Evolutionary conservation across 1,284 basidiomycete species (phyloP), one percentile per base, ranked within the genome.

Genomic region (Ganoderma resinaceum): DNA sequence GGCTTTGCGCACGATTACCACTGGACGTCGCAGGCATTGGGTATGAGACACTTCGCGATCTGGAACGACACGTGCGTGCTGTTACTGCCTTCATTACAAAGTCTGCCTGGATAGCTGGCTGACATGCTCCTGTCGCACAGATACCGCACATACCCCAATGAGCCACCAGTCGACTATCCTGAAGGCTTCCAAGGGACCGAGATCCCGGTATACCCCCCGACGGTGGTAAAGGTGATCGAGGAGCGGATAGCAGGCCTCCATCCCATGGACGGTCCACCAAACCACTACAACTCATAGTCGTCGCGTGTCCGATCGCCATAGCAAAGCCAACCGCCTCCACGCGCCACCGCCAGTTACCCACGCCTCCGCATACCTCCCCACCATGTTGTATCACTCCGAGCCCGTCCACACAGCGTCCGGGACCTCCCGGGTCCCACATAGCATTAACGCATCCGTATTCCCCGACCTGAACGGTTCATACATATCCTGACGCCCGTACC

Each of bases 1-100:
- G 94, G 94, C 0, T 95, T 93, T 78, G 91, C 93, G 42, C 87
- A 91, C 74, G 93, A 95, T 78, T 95, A 95, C 77, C 88, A 93
- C 77, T 91, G 89, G 87, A 91, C 90, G 1, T 80, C 92, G 0
- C 81, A 87, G 43, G 88, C 92, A 0, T 80, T 95, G 31, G 91
- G 91, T 12, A 90, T 94, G 82, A 83, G 80, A n/a, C 89, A 95
- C 79, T 92, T 89, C 74, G 90, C 89, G 2, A 84, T 95, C 67
- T 94, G 93, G 92, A 90, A 92, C 70, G 87, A 92, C 79, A 87
- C 87, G 87, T 91, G 76, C 72, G 88, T 84, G 58, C 26, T 40
- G 12, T 26, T 9, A 4, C 59, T 31, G n/a, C 42, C n/a, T 63
- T 35, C 23, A 3, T 23, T 29, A 7, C 33, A 20, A n/a, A n/a